phyloP scores from a whole-genome alignment of 2,329 filamentous ascomycete species.

The Phialophora expanda region DNA sequence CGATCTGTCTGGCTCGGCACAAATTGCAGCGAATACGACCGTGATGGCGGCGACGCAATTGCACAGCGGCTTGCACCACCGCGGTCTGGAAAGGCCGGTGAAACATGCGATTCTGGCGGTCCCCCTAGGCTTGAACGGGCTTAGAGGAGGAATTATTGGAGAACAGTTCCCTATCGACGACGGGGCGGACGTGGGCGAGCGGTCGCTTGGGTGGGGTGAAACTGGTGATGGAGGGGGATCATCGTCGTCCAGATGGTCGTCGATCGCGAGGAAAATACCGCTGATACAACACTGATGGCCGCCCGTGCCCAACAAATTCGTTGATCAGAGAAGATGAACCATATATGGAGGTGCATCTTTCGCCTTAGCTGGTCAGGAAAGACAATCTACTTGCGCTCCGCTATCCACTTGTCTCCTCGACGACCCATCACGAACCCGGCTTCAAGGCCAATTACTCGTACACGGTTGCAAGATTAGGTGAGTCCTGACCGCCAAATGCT shows the following conservation, averaged over 20 bases:
- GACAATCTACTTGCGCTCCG: slow-evolving; percentile 2
- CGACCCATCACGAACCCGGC: background rate
- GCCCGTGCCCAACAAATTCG: slow-evolving; percentile 16
- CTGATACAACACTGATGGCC: slow-evolving; percentile 16
- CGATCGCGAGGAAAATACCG: slow-evolving; percentile 7
- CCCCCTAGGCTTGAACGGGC: slow-evolving; percentile 22
- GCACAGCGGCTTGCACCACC: background rate
- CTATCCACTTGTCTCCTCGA: background rate
- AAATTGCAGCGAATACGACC: background rate
- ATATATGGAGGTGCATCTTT: slow-evolving; percentile 12
- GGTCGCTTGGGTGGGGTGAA: slow-evolving; percentile 12
- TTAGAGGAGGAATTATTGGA: slow-evolving; percentile 7
- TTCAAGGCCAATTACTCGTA: background rate
- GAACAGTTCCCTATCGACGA: background rate
- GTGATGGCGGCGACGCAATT: slow-evolving; percentile 7
- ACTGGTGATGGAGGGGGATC: slow-evolving; percentile 4
- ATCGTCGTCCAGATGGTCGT: slow-evolving; percentile 6
- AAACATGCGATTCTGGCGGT: slow-evolving; percentile 24
- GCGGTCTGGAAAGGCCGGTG: slow-evolving; percentile 1
- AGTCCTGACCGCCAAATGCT: slow-evolving; percentile 18
- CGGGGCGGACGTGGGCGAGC: slow-evolving; percentile 16
- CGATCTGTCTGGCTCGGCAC: background rate
- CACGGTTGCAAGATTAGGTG: background rate
- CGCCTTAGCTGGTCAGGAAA: background rate
- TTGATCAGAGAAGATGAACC: background rate